These are phyloP conservation scores for Platismatia glauca DNA, from an alignment of 495 filamentous ascomycete genomes.

Conservation along the genomic window DNA sequence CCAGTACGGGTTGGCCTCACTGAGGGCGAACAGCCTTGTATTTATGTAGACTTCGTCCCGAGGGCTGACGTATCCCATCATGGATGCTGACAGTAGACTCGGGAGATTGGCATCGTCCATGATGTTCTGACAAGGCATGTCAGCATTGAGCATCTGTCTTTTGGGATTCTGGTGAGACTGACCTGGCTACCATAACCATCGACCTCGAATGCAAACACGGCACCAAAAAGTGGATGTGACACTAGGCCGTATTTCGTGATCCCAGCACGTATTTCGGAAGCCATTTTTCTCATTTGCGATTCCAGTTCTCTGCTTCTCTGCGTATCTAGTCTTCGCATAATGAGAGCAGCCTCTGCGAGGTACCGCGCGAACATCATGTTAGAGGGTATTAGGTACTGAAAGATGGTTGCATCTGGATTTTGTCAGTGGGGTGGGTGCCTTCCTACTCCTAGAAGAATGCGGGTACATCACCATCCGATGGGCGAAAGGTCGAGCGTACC, in stretches of 20 bases:
- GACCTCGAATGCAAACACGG: conserved; percentile 52
- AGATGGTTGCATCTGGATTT: conserved; percentile 45
- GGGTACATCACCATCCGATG: conserved; percentile 39
- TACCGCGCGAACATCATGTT: conserved; percentile 62
- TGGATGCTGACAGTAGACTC: conserved; percentile 43
- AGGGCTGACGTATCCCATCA: conserved; percentile 40
- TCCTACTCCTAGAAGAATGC: background rate
- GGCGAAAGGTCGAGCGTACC: conserved; percentile 54
- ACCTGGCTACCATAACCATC: conserved; percentile 43
- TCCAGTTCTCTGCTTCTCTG: conserved; percentile 36
- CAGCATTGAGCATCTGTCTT: background rate
- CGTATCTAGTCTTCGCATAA: conserved; percentile 44
- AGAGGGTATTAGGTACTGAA: conserved; percentile 51
- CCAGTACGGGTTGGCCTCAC: conserved; percentile 48
- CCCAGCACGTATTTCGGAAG: conserved; percentile 40
- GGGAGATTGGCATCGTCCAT: conserved; percentile 62
- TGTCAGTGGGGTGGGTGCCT: background rate
- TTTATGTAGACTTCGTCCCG: conserved; percentile 40
- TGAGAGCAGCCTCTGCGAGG: conserved; percentile 42
- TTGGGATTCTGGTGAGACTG: background rate
- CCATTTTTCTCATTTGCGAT: conserved; percentile 42
- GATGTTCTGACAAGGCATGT: conserved; percentile 29
- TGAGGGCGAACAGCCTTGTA: conserved; percentile 43
- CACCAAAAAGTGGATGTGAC: conserved; percentile 34
- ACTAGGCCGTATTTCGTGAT: conserved; percentile 46